Percentiles rank a stretch among this genome's conserved stretches.
These are phyloP conservation scores for Nicotiana noctiflora DNA, from an alignment of 257 asterid species.

Conservation along the genomic window DNA sequence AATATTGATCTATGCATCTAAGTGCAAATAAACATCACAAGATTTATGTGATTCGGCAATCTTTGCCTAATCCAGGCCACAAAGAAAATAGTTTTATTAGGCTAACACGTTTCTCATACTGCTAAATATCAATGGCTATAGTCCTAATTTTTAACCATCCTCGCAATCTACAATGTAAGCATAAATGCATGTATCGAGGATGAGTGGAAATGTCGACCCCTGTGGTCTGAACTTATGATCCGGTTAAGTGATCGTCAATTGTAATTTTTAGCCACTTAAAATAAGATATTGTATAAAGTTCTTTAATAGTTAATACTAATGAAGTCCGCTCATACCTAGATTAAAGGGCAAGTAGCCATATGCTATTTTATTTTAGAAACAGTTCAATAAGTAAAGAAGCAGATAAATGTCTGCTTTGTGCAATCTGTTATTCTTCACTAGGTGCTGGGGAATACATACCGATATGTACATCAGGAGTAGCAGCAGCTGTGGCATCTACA, in stretches of 20 bases:
- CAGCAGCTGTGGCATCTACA: constrained; percentile 86
- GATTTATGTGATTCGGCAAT: too few species aligned
- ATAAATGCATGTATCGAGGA: neutral
- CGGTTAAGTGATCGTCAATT: neutral
- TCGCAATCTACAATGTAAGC: neutral
- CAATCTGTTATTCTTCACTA: neutral
- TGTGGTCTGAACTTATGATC: neutral
- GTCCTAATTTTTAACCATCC: neutral
- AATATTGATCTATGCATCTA: neutral
- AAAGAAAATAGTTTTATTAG: neutral
- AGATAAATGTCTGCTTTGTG: neutral
- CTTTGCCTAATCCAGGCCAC: neutral
- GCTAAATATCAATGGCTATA: neutral
- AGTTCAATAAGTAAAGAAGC: neutral
- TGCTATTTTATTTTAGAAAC: neutral
- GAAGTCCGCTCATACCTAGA: neutral
- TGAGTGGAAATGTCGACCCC: neutral
- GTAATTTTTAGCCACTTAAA: neutral
- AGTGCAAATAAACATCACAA: neutral
- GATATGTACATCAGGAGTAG: constrained; percentile 61
- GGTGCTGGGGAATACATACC: constrained; percentile 33
- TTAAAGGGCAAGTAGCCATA: neutral
- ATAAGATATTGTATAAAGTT: neutral
- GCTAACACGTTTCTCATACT: neutral
- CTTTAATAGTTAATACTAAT: neutral